Base-by-base conservation (phyloP, 352 stramenopile species). In the Pythium rishiriense region DNA sequence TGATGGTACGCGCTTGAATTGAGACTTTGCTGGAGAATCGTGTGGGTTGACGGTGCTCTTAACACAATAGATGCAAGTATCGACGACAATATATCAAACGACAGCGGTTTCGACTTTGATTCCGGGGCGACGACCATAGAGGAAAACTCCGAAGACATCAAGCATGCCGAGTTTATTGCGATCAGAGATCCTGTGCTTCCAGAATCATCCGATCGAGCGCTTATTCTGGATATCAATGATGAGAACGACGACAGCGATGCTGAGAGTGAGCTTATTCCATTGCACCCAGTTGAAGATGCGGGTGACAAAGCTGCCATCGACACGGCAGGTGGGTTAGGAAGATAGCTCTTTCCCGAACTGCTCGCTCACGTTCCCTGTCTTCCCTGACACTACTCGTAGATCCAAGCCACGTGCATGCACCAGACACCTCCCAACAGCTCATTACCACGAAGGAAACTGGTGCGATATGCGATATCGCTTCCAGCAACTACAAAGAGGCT, bases 171-270 rank as follows among this genome's bases (percentile, higher is more conserved):
- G 15, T n/a, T 28, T 43, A 6, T 21, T 3, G 7, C 10, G 11
- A 33, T n/a, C 7, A 43, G 4, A 26, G 29, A 56, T 28, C n/a
- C 22, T 56, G 49, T 9, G 9, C n/a, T 26, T 17, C n/a, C n/a
- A 21, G 49, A 45, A 5, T 4, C 15, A 26, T 3, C 4, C 19
- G 49, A 29, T 15, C 49, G 24, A 42, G 29, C 28, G 4, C 31
- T 56, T 6, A 14, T 45, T 35, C 15, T 43, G n/a, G 31, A 43
- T 22, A 45, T 45, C 28, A 19, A 56, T 35, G 49, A 42, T 35
- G 49, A 42, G 22, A 28, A 43, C 26, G 22, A 59, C 21, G 52
- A 59, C 52, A 39, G 45, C 37, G 52, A 59, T 22, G 22, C 45
- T n/a, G 52, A 59, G 21, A 25, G 39, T 10, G 39, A 47, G 6